These are phyloP conservation scores for Hemileccinum rubropunctum DNA, from an alignment of 768 basidiomycete species.

Conservation along the genomic window DNA sequence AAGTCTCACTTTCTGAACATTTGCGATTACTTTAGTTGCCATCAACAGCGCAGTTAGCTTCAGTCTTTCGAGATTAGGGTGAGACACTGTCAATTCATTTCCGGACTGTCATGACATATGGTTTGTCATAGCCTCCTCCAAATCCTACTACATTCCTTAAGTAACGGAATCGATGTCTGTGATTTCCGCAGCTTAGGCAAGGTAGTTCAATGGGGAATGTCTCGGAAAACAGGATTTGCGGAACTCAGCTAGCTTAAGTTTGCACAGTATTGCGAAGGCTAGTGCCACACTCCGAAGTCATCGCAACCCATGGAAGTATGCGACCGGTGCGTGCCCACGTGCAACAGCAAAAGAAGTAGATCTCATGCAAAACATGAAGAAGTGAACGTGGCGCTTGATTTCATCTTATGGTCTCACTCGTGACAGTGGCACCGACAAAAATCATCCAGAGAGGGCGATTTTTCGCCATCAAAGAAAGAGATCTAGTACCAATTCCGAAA, in stretches of 20 bases:
- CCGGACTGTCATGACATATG: neutral
- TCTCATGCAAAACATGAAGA: neutral
- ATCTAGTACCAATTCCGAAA: conserved; percentile 6
- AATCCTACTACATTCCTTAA: neutral
- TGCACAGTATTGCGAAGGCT: neutral
- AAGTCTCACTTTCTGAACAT: conserved; percentile 19
- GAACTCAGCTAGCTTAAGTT: neutral
- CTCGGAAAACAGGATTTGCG: neutral
- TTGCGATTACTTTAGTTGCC: neutral
- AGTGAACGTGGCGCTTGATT: conserved; percentile 10
- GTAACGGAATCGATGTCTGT: neutral
- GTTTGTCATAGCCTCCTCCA: conserved; percentile 1
- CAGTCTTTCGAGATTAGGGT: conserved; percentile 7
- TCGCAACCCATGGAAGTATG: neutral
- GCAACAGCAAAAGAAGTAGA: neutral
- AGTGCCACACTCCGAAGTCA: no score
- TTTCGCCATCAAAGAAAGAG: neutral
- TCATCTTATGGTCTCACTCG: conserved; percentile 2
- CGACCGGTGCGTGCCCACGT: neutral
- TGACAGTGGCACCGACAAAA: conserved; percentile 5
- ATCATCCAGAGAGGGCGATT: neutral
- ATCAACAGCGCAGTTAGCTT: neutral
- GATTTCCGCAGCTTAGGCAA: neutral
- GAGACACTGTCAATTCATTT: conserved; percentile 15
- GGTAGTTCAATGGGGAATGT: neutral